Evolutionary conservation across 2,329 filamentous ascomycete species (phyloP).

Genomic region (Bipolaris bicolor): DNA sequence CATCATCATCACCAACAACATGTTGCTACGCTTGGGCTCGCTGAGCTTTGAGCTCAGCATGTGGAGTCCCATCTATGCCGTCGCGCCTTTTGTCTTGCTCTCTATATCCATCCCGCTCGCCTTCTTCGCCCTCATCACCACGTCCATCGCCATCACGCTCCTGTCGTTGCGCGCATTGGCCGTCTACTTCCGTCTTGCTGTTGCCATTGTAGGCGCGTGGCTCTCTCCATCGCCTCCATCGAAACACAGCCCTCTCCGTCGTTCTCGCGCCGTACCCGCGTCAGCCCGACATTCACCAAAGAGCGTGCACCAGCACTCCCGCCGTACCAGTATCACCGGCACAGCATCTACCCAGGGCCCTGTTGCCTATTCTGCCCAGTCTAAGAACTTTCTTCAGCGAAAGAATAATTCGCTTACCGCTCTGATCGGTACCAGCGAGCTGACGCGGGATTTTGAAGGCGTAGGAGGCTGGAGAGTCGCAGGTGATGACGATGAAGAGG

Average conservation of each 20-base stretch:
- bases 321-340: conserved; percentile 32
- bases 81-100: conserved; percentile 47
- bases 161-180: conserved; percentile 50
- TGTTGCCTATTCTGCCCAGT: conserved; percentile 17
- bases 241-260: conserved; percentile 21
- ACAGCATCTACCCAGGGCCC: conserved; percentile 31
- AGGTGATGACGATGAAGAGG: conserved; percentile 51
- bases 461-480: conserved; percentile 51
- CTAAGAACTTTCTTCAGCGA: conserved; percentile 23
- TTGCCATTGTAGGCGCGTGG: conserved; percentile 49
- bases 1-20: background rate
- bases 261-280: conserved; percentile 15
- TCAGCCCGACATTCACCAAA: conserved; percentile 32
- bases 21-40: conserved; percentile 24
- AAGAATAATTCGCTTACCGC: conserved; percentile 46
- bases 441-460: conserved; percentile 52
- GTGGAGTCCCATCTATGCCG: conserved; percentile 42
- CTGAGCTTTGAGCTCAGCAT: conserved; percentile 25
- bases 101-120: conserved; percentile 49
- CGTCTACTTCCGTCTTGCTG: conserved; percentile 52
- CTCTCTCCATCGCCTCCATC: conserved; percentile 33
- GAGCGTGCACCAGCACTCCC: conserved; percentile 26
- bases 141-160: conserved; percentile 46
- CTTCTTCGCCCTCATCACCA: conserved; percentile 49
- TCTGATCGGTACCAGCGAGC: conserved; percentile 41